A percentile compares a stretch with the other conserved stretches of the same genome.
Conservation (phyloP, 2,329 filamentous ascomycete species). For the Fusarium nelsonii region DNA sequence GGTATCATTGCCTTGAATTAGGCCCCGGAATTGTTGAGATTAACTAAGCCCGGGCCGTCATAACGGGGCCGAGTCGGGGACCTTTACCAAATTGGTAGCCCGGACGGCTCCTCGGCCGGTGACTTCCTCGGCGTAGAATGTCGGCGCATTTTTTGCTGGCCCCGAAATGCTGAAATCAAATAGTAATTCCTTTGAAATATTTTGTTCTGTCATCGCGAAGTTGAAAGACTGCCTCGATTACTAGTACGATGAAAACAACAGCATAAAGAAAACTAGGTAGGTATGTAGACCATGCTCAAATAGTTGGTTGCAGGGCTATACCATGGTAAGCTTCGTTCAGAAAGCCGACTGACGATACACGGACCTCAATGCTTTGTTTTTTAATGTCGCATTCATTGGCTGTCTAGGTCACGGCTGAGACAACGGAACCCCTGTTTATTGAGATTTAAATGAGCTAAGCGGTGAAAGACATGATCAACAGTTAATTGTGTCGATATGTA, state of each 20-base stretch:
- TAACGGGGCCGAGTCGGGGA: conserved; percentile 32
- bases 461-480: conserved; percentile 20
- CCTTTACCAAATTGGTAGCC: conserved; percentile 31
- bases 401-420: conserved; percentile 17
- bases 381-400: conserved; percentile 7
- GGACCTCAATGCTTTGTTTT: conserved; percentile 7
- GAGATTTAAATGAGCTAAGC: conserved; percentile 9
- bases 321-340: conserved; percentile 21
- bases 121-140: conserved; percentile 25
- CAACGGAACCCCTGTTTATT: conserved; percentile 20
- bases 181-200: not conserved
- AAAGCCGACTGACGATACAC: conserved; percentile 2
- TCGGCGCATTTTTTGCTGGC: not conserved
- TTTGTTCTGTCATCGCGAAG: not conserved
- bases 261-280: not conserved
- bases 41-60: conserved; percentile 34
- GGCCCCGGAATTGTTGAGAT: conserved; percentile 19
- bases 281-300: not conserved
- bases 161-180: not conserved
- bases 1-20: conserved; percentile 16
- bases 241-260: not conserved
- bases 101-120: conserved; percentile 24
- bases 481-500: conserved; percentile 12
- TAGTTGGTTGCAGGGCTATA: conserved; percentile 9
- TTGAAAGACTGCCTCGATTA: too few relatives aligned